These are phyloP conservation scores for Penicillium sp. DNA, from an alignment of 2,329 filamentous ascomycete genomes.

Conservation along the genomic window DNA sequence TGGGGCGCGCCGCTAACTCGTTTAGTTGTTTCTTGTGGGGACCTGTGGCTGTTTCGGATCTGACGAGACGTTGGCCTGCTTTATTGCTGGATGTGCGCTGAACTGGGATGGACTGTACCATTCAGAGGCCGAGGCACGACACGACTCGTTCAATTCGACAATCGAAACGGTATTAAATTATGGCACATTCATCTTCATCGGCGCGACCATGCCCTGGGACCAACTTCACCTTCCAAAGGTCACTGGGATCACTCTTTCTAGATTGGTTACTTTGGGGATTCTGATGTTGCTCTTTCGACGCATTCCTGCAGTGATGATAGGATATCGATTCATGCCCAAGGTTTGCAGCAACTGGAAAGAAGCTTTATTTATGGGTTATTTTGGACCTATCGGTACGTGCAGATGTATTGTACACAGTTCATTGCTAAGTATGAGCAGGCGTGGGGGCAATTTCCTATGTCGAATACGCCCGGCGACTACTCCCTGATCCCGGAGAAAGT, in stretches of 20 bases:
- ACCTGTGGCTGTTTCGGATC: constrained; percentile 56
- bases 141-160: constrained; percentile 58
- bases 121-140: constrained; percentile 51
- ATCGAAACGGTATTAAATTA: constrained; percentile 59
- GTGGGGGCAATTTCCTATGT: constrained; percentile 47
- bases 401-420: neutral
- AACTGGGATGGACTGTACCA: constrained; percentile 62
- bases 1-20: neutral
- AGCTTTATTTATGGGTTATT: constrained; percentile 59
- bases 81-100: constrained; percentile 55
- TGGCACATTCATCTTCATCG: constrained; percentile 58
- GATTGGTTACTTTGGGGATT: constrained; percentile 51
- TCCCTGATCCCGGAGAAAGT: constrained; percentile 40
- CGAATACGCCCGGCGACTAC: constrained; percentile 44
- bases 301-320: constrained; percentile 53
- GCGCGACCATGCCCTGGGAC: constrained; percentile 53
- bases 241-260: constrained; percentile 51
- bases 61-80: constrained; percentile 59
- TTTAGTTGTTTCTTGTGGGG: constrained; percentile 55
- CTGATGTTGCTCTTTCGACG: constrained; percentile 54
- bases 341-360: constrained; percentile 54
- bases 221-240: constrained; percentile 51
- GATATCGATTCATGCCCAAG: constrained; percentile 54
- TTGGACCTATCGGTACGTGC: constrained; percentile 41
- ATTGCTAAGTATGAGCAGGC: constrained; percentile 22